Conservation (phyloP, 2,329 filamentous ascomycete genomes). For the Elsinoe batatas region DNA sequence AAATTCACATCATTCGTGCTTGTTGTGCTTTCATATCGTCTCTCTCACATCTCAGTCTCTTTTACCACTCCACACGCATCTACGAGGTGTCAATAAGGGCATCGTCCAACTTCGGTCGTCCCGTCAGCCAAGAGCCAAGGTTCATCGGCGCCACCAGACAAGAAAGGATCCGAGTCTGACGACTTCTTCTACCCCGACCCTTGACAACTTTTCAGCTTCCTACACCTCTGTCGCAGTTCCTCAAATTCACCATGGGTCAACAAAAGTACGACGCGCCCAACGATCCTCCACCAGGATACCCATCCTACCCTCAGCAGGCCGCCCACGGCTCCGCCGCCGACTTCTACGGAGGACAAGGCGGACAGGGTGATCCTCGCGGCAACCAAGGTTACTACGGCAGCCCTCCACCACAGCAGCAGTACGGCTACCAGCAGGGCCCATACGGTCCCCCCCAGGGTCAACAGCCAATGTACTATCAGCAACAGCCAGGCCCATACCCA, state of each 20-base stretch:
- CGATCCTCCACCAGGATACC: constrained; percentile 12
- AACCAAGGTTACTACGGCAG: constrained; percentile 14
- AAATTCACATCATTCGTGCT: background rate
- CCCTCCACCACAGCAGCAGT: constrained; percentile 15
- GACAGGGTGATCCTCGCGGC: constrained; percentile 5
- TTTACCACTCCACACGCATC: background rate
- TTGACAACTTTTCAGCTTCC: background rate
- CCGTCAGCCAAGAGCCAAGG: constrained; percentile 8
- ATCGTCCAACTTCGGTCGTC: background rate
- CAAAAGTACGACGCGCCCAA: constrained; percentile 11
- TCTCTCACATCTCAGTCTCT: background rate
- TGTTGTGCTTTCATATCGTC: background rate
- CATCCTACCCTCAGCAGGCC: constrained; percentile 14
- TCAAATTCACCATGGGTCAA: constrained; percentile 11
- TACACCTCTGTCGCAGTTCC: background rate
- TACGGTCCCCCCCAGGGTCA: constrained; percentile 17
- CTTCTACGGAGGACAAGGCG: constrained; percentile 6
- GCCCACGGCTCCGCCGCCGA: constrained; percentile 8
- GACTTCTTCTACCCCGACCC: background rate
- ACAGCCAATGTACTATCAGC: constrained; percentile 30
- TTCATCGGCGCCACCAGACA: constrained; percentile 9
- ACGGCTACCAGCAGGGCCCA: constrained; percentile 14
- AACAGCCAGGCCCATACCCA: constrained; percentile 21
- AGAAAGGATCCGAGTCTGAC: constrained; percentile 10
- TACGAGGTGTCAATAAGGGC: too few species aligned